Base-by-base conservation (phyloP, 371 early-diverging fungal species). In the Mucor velutinosus region DNA sequence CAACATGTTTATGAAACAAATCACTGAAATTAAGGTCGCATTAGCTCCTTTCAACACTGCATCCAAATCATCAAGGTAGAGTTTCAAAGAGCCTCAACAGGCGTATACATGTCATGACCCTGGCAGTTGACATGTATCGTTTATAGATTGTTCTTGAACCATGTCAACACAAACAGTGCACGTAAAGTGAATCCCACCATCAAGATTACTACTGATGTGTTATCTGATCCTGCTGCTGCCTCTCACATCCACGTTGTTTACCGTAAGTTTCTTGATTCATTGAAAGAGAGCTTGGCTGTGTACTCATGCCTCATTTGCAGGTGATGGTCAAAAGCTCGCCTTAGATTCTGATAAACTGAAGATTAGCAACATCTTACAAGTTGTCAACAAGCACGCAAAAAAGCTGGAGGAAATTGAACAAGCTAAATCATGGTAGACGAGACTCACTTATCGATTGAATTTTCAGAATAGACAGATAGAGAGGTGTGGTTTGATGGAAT, bases 381-480 rank as follows among this genome's bases (percentile, higher is more conserved):
- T 77, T 47, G 84, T 87, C 6, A 84, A 84, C 73, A 85, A 82
- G 65, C 87, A 87, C 60, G 85, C 87, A 61, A 84, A 79, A 73
- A 85, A 85, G 59, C 70, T 88, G 60, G 86, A 88, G 58, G 88
- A 88, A 78, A 78, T 78, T 21, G 86, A 88, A 68, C 84, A 83
- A 65, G 86, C 87, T 65, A 76, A 78, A 21, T 62, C 77, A 56
- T 88, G 84, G 84, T 78, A 75, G 63, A 66, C 14, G 35, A 39
- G 14, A 33, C 43, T 11, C 8, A 37, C 14, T 2, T 37, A 37
- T 37, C 37, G 10, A 14, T 37, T 14, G 37, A 8, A 14, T 1
- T 37, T 11, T 37, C 33, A 33, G 37, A 37, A 37, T 37, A 37
- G 37, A 37, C 4, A 37, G 14, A 14, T 37, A 37, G 37, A 37